Evolutionary conservation across 2,329 filamentous ascomycete species (phyloP).

Genomic region (Myriosclerotinia duriaeana): DNA sequence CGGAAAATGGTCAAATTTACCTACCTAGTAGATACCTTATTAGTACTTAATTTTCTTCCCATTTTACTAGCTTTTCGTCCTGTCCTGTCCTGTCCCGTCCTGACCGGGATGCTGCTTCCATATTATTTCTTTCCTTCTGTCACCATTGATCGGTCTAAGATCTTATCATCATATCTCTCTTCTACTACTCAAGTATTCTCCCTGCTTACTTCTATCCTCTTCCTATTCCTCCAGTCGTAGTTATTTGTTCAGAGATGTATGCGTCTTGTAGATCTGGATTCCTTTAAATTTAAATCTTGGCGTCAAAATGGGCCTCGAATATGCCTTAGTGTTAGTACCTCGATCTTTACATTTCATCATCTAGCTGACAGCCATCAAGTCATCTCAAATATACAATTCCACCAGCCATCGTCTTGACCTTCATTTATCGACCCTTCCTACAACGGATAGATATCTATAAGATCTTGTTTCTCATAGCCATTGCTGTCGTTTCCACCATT

Average conservation of each 20-base stretch:
- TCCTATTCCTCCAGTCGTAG: not conserved
- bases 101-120: too few relatives aligned
- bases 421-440: slow-evolving; percentile 60
- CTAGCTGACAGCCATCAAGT: slow-evolving; percentile 26
- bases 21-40: too few relatives aligned
- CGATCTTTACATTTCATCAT: not conserved
- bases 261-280: not conserved
- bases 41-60: too few relatives aligned
- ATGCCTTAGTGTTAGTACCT: slow-evolving; percentile 58
- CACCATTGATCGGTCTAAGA: too few relatives aligned
- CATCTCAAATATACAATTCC: slow-evolving; percentile 69
- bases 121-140: too few relatives aligned
- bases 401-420: slow-evolving; percentile 57
- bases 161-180: too few relatives aligned
- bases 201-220: not conserved
- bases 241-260: slow-evolving; percentile 21
- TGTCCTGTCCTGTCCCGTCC: too few relatives aligned
- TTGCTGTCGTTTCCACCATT: slow-evolving; percentile 66
- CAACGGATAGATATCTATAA: slow-evolving; percentile 63
- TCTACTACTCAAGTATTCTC: too few relatives aligned
- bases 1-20: too few relatives aligned
- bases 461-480: slow-evolving; percentile 57
- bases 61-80: too few relatives aligned
- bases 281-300: slow-evolving; percentile 12
- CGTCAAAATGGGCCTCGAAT: slow-evolving; percentile 56